Evolutionary conservation across 768 basidiomycete genomes (phyloP).

Genomic region (Naganishia antarctica): DNA sequence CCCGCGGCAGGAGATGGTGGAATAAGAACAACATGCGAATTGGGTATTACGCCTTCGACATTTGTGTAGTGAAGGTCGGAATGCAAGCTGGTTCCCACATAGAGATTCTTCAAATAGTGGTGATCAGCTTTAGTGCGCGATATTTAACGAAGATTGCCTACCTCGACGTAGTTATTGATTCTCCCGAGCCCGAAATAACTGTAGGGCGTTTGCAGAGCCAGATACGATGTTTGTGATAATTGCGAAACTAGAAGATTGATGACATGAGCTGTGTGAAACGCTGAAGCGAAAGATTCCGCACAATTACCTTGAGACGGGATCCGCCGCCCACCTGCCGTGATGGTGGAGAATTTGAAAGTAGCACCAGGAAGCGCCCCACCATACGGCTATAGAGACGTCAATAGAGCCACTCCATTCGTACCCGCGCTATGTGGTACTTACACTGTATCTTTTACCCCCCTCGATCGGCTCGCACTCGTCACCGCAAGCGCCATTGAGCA

Average conservation of each 20-base stretch:
- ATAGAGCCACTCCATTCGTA: background rate
- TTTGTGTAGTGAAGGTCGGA: constrained; percentile 69
- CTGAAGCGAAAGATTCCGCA: constrained; percentile 20
- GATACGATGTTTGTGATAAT: constrained; percentile 86
- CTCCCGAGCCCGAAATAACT: constrained; percentile 93
- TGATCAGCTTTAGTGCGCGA: background rate
- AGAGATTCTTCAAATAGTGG: constrained; percentile 60
- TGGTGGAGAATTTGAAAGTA: constrained; percentile 92
- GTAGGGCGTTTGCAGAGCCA: constrained; percentile 83
- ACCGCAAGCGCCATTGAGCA: constrained; percentile 89
- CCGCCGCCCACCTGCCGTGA: constrained; percentile 81
- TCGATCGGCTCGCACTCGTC: constrained; percentile 62
- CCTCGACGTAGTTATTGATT: constrained; percentile 97
- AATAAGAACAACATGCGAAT: constrained; percentile 91
- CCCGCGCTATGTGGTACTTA: constrained; percentile 50
- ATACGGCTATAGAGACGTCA: constrained; percentile 60
- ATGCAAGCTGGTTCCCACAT: constrained; percentile 85
- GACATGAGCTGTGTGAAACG: background rate
- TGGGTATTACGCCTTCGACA: constrained; percentile 95
- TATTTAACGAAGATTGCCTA: constrained; percentile 26
- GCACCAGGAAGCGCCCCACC: constrained; percentile 93
- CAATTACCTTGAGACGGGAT: constrained; percentile 77
- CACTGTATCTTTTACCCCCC: constrained; percentile 64
- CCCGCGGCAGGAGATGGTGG: constrained; percentile 58
- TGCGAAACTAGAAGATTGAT: constrained; percentile 72